Conservation (phyloP, 2,329 filamentous ascomycete species). For the Alternaria tenuissima region DNA sequence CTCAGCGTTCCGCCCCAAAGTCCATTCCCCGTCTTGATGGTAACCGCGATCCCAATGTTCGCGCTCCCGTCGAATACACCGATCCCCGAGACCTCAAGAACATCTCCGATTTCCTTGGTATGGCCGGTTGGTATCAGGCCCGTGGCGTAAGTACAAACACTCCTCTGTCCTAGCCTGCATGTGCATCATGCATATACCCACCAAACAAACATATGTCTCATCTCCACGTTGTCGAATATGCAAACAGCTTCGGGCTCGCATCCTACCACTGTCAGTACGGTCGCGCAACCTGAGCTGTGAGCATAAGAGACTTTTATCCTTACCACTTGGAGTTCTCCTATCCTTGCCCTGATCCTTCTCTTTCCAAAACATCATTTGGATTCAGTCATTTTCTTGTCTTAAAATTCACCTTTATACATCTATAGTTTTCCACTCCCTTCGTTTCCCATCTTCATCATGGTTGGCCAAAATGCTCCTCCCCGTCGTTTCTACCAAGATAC, state of each 20-base stretch:
- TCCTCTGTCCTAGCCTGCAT: conserved; percentile 10
- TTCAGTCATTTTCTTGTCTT: conserved; percentile 6
- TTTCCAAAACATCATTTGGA: conserved; percentile 9
- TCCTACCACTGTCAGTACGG: background rate
- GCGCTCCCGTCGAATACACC: conserved; percentile 33
- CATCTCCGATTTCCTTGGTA: conserved; percentile 47
- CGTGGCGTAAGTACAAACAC: conserved; percentile 49
- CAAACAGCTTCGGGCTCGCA: conserved; percentile 7
- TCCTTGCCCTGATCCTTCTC: background rate
- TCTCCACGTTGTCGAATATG: conserved; percentile 7
- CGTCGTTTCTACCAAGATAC: conserved; percentile 22
- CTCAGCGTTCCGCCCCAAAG: conserved; percentile 38
- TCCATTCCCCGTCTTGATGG: conserved; percentile 46
- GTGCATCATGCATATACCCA: conserved; percentile 10
- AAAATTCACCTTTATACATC: background rate
- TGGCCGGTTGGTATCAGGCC: conserved; percentile 46
- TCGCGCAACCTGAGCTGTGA: conserved; percentile 4
- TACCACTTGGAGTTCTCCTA: background rate
- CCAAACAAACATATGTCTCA: conserved; percentile 2
- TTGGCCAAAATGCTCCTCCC: background rate
- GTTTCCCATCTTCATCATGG: conserved; percentile 15
- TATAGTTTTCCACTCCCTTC: background rate
- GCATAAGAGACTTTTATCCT: conserved; percentile 6
- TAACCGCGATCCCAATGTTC: conserved; percentile 41
- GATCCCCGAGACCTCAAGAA: conserved; percentile 44